Percentiles rank a stretch among this genome's conserved stretches.
phyloP scores from a whole-genome alignment of 78 protist species.

The Diacronema lutheri region DNA sequence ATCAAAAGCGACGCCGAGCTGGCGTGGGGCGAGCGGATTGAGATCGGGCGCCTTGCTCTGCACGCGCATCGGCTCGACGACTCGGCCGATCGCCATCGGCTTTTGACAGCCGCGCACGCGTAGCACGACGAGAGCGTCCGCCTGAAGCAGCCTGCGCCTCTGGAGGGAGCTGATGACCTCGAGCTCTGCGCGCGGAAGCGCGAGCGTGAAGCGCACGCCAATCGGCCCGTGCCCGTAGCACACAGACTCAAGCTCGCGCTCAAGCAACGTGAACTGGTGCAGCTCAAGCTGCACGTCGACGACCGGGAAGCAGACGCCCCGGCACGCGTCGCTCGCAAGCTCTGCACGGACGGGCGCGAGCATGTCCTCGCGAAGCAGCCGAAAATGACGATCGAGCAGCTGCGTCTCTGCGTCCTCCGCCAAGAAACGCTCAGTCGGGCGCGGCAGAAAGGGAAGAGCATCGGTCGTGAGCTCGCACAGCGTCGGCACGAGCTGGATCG shows the following conservation, averaged over 20 bases:
- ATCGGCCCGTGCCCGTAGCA: neutral
- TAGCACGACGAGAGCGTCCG: neutral
- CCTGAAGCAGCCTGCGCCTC: neutral
- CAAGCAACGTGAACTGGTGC: neutral
- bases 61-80: neutral
- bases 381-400: slow-evolving; percentile 27
- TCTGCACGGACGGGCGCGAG: neutral
- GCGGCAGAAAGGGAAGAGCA: neutral
- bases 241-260: neutral
- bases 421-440: neutral
- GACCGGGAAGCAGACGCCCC: neutral
- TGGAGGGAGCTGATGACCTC: neutral
- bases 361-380: slow-evolving; percentile 41
- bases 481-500: slow-evolving; percentile 6
- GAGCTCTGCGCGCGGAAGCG: neutral
- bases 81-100: neutral
- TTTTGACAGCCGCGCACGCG: neutral
- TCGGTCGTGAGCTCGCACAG: neutral
- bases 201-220: neutral
- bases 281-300: neutral
- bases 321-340: neutral
- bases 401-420: neutral
- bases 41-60: neutral
- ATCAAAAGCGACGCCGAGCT: neutral
- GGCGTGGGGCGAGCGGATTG: neutral